Conservation (phyloP, 331 rosid species). For the Ulmus americana region DNA sequence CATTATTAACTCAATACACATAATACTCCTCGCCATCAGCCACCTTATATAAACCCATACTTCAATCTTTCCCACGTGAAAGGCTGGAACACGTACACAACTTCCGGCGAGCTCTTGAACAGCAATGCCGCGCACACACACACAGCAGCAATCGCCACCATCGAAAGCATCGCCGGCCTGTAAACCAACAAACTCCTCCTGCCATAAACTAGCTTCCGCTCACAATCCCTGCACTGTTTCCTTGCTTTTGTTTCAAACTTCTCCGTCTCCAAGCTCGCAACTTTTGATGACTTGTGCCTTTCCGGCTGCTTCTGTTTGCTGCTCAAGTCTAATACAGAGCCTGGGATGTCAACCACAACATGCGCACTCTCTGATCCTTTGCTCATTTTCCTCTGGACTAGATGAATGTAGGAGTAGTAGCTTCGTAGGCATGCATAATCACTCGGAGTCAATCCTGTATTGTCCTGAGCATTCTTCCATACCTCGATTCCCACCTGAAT, state of each 20-base stretch:
- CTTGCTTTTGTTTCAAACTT: slow-evolving; percentile 26
- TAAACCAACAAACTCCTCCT: slow-evolving; percentile 50
- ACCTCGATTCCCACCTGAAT: slow-evolving; percentile 71
- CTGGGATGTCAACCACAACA: slow-evolving; percentile 61
- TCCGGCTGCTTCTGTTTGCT: slow-evolving; percentile 40
- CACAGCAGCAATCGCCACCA: slow-evolving; percentile 89
- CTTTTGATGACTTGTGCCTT: slow-evolving; percentile 31
- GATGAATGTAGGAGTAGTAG: slow-evolving; percentile 50
- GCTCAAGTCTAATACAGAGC: slow-evolving; percentile 34
- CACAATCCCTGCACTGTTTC: slow-evolving; percentile 46
- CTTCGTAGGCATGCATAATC: slow-evolving; percentile 57
- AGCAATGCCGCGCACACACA: slow-evolving; percentile 96
- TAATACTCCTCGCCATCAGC: not conserved
- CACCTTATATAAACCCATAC: slow-evolving; percentile 56
- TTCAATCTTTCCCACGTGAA: slow-evolving; percentile 83
- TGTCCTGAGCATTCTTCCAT: slow-evolving; percentile 59
- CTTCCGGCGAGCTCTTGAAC: slow-evolving; percentile 87
- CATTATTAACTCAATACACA: no score
- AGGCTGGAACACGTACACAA: slow-evolving; percentile 63
- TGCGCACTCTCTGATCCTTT: slow-evolving; percentile 40
- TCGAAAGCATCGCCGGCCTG: slow-evolving; percentile 83
- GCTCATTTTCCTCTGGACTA: slow-evolving; percentile 51
- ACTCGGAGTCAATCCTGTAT: slow-evolving; percentile 51
- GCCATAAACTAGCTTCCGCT: slow-evolving; percentile 38
- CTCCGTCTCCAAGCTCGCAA: slow-evolving; percentile 49